Base-by-base conservation (phyloP, 148 eudicot genomes). In the Fallopia convolvulus region DNA sequence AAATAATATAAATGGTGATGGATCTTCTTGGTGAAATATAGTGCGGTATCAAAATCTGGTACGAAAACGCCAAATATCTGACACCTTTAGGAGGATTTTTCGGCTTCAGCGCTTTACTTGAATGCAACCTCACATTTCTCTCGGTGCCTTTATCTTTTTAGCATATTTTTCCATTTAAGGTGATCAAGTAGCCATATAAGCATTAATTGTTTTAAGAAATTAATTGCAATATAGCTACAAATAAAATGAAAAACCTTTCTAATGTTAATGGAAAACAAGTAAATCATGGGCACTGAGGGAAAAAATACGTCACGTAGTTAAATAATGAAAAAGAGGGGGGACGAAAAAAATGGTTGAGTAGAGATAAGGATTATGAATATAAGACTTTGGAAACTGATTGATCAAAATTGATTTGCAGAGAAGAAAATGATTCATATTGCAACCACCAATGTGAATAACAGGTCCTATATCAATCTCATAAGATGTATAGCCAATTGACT, bases 121-220 rank as follows among this genome's bases (percentile, higher is more conserved):
- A 68, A 68, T 68, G n/a, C 44, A 17, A 32, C 72, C 44, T 33
- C 72, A 68, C 72, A 68, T 68, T 68, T 68, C 44, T 68, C 44
- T 36, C 72, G 46, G 72, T 39, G 46, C 42, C 44, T 68, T 68
- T 68, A 30, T 36, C 20, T 68, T 68, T 68, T 14, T 36, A 36
- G 72, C 71, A 65, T 65, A 65, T 65, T 65, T 33, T 65, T 65
- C 44, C 72, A 68, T 36, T 68, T 39, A 36, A 14, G 44, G 42
- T 39, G 42, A 68, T 32, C 72, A 68, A 33, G 15, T 68, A 36
- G 44, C 72, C 15, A 68, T 68, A 68, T n/a, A 68, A 33, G 36
- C 72, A 13, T 17, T 17, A 68, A 68, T 5, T 4, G 3, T 15
- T 39, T 33, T 39, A 36, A 21, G 42, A 39, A 4, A 14, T 32